Evolutionary conservation across 345 rosid genomes (phyloP).

Genomic region (Euclidium syriacum): DNA sequence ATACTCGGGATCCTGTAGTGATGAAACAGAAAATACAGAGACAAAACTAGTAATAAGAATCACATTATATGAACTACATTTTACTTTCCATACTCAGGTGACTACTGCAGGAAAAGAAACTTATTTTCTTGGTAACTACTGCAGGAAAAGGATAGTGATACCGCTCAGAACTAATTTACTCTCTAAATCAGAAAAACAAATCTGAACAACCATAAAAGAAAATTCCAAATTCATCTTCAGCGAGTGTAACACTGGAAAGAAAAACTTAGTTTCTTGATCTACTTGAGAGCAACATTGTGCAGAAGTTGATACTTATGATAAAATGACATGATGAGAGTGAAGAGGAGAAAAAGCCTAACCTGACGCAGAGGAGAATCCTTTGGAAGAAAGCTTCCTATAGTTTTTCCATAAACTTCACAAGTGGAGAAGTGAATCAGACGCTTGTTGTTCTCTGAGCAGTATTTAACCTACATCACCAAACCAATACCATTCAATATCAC

Average conservation of each 20-base stretch:
- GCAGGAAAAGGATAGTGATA: not conserved
- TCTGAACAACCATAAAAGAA: not conserved
- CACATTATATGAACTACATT: not conserved
- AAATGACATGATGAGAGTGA: slow-evolving; percentile 18
- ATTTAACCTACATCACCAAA: slow-evolving; percentile 59
- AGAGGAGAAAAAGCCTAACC: slow-evolving; percentile 37
- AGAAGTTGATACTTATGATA: not conserved
- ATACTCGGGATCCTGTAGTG: slow-evolving; percentile 82
- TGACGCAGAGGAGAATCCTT: slow-evolving; percentile 94
- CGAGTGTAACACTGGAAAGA: not conserved
- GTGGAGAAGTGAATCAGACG: slow-evolving; percentile 98
- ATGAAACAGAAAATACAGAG: not conserved
- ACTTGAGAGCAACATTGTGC: slow-evolving; percentile 2
- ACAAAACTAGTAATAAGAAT: not conserved
- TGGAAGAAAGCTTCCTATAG: slow-evolving; percentile 93
- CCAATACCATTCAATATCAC: slow-evolving; percentile 27
- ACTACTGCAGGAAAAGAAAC: not conserved
- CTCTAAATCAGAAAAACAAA: not conserved
- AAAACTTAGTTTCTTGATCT: not conserved
- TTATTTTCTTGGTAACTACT: not conserved
- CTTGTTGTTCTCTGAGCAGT: slow-evolving; percentile 97
- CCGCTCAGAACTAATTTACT: not conserved
- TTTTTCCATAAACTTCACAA: slow-evolving; percentile 98
- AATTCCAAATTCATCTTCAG: not conserved
- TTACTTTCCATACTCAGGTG: not conserved